Evolutionary conservation across 345 rosid genomes (phyloP).

Genomic region (Pistacia atlantica): DNA sequence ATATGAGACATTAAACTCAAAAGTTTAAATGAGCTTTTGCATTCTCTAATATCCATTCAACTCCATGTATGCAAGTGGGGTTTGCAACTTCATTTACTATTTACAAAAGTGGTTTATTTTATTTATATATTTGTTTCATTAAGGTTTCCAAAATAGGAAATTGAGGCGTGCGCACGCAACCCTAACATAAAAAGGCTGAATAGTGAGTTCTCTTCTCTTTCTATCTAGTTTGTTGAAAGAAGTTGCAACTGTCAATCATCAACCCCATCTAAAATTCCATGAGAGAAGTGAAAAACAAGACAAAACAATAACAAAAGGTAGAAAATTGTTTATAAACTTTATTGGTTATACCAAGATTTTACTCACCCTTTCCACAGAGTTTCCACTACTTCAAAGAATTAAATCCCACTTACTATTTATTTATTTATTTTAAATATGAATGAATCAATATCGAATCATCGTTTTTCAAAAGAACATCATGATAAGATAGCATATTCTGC

Average conservation of each 20-base stretch:
- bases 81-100: background rate
- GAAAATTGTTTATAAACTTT: background rate
- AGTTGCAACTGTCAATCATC: too few relatives aligned
- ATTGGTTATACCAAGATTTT: background rate
- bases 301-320: background rate
- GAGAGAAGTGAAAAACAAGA: too few relatives aligned
- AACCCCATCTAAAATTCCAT: too few relatives aligned
- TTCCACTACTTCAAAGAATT: background rate
- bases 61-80: background rate
- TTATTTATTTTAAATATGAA: too few relatives aligned
- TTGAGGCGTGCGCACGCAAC: conserved; percentile 4
- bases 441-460: too few relatives aligned
- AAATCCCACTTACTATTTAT: background rate
- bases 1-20: too few relatives aligned
- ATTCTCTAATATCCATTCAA: too few relatives aligned
- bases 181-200: background rate
- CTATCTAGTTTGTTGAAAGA: too few relatives aligned
- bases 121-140: background rate
- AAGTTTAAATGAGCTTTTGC: too few relatives aligned
- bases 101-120: background rate
- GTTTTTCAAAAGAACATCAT: background rate
- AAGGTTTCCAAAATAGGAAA: conserved; percentile 24
- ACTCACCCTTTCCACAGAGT: background rate
- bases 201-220: too few relatives aligned
- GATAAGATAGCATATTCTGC: background rate